These are phyloP conservation scores for Candida xiaguanensis DNA, from an alignment of 805 yeast genomes.

Conservation along the genomic window DNA sequence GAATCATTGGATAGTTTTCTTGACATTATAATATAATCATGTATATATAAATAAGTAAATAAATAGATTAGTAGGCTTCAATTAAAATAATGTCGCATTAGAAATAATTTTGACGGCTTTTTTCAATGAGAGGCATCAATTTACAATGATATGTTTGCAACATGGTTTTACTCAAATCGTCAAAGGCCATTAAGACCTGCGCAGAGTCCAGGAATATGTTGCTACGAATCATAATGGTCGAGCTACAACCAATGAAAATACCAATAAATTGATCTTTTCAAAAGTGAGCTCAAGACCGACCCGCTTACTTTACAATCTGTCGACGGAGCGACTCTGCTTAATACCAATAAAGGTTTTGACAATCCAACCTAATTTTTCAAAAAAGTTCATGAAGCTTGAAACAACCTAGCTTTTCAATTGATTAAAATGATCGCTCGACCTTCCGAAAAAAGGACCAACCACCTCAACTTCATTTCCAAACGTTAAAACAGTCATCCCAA, in stretches of 20 bases:
- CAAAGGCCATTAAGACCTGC: constrained; percentile 82
- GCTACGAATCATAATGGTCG: constrained; percentile 70
- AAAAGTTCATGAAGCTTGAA: constrained; percentile 12
- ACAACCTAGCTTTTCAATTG: constrained; percentile 16
- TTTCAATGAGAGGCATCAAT: not conserved
- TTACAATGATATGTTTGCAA: constrained; percentile 71
- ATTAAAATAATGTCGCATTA: not conserved
- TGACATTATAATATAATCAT: constrained; percentile 6
- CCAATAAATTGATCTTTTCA: constrained; percentile 5
- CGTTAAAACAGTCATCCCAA: constrained; percentile 19
- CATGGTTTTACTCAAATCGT: constrained; percentile 99
- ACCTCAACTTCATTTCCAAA: constrained; percentile 7
- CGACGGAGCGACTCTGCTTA: constrained; percentile 95
- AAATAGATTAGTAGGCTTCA: too few relatives aligned
- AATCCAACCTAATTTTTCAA: constrained; percentile 2
- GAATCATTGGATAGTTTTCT: constrained; percentile 7
- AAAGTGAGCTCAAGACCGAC: constrained; percentile 59
- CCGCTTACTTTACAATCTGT: constrained; percentile 83
- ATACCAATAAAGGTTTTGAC: constrained; percentile 33
- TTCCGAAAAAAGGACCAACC: constrained; percentile 44
- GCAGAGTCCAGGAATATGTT: constrained; percentile 99
- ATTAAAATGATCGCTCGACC: constrained; percentile 44
- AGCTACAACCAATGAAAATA: constrained; percentile 37
- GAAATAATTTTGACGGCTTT: too few relatives aligned
- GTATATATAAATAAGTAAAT: not conserved